Evolutionary conservation across 1,139 yeast genomes (phyloP).

Genomic region (Pneumocystis oryctolagi): DNA sequence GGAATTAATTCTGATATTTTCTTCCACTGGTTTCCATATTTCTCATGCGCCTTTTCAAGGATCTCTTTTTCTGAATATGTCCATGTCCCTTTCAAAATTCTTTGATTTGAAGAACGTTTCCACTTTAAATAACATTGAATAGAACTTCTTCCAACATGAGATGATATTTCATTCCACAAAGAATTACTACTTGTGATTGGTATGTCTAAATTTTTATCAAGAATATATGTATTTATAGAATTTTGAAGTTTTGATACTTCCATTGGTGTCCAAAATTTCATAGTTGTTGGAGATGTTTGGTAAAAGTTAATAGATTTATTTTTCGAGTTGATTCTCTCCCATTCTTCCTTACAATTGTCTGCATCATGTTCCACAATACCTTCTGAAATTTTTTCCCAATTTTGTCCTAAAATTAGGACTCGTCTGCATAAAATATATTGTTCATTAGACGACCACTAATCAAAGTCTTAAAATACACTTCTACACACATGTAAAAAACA

Average conservation of each 20-base stretch:
- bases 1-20: neutral
- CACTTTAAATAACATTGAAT: neutral
- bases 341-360: neutral
- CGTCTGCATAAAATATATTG: neutral
- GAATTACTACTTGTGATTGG: neutral
- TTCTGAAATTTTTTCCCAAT: neutral
- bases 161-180: neutral
- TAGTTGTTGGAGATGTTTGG: neutral
- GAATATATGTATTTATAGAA: neutral
- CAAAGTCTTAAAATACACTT: neutral
- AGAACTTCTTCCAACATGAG: neutral
- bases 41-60: neutral
- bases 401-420: neutral
- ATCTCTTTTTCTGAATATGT: neutral
- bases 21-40: neutral
- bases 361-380: neutral
- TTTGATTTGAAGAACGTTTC: neutral
- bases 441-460: neutral
- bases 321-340: neutral
- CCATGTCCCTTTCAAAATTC: neutral
- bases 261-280: neutral
- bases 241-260: neutral
- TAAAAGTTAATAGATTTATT: neutral
- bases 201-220: neutral
- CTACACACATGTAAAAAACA: neutral